Conservation (phyloP, 306 rosid species). For the Fragaria vesca region DNA sequence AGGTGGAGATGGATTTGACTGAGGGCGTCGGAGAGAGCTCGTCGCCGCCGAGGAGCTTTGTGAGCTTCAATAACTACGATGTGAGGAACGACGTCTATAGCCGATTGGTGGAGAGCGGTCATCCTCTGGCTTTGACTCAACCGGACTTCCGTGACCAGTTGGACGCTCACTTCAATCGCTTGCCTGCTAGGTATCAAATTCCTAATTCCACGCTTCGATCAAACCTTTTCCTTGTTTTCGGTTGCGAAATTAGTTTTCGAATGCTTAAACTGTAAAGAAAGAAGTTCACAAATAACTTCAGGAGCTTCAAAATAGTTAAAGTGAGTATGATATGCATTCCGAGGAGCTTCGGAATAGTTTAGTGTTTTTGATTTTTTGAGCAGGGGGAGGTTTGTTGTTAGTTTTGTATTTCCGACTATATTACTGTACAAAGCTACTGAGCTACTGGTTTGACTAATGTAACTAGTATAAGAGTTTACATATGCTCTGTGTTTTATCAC, state of each 20-base stretch:
- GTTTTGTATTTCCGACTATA: not conserved
- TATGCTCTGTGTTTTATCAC: not conserved
- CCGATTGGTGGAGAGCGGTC: conserved; percentile 66
- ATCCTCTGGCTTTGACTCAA: conserved; percentile 55
- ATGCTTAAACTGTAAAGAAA: not conserved
- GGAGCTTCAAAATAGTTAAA: not conserved
- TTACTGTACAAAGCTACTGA: not conserved
- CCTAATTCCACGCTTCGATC: not conserved
- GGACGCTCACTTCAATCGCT: conserved; percentile 90
- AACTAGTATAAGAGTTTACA: not conserved
- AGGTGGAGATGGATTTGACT: conserved; percentile 65
- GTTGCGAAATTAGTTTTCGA: not conserved
- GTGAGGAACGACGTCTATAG: conserved; percentile 73
- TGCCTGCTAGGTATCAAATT: conserved; percentile 71
- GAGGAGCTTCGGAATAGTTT: not conserved
- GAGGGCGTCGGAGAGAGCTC: conserved; percentile 99
- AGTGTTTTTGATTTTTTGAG: not conserved
- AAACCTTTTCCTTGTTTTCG: not conserved
- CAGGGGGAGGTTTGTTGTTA: not conserved
- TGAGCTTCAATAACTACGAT: conserved; percentile 62
- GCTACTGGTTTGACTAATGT: not conserved
- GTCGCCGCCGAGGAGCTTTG: conserved; percentile 80
- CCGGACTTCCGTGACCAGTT: conserved; percentile 80
- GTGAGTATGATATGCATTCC: not conserved
- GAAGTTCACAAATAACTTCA: not conserved